Evolutionary conservation across 2,329 filamentous ascomycete genomes (phyloP).

Genomic region (Juglanconis sp.): DNA sequence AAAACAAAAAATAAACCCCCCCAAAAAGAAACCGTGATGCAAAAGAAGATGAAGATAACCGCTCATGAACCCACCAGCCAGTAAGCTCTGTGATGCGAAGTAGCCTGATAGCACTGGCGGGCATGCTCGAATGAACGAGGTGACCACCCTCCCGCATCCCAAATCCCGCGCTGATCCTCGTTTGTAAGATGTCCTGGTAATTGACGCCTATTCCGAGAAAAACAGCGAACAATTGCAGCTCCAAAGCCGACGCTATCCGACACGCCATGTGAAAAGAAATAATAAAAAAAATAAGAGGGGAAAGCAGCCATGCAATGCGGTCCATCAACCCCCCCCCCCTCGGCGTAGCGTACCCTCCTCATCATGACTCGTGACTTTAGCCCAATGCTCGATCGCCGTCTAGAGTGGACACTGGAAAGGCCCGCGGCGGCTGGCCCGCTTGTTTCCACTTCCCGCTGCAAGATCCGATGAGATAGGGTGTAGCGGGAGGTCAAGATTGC

Average conservation of each 20-base stretch:
- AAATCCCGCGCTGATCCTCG: not conserved
- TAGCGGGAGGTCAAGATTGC: not conserved
- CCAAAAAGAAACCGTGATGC: not conserved
- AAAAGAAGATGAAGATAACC: not conserved
- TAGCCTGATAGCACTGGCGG: not conserved
- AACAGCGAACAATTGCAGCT: not conserved
- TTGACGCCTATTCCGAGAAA: not conserved
- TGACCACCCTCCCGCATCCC: not conserved
- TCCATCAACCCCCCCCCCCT: not conserved
- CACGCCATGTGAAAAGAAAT: not conserved
- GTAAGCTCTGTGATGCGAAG: not conserved
- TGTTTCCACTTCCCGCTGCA: slow-evolving; percentile 8
- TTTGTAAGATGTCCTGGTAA: not conserved
- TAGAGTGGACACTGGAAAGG: not conserved
- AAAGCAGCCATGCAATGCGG: not conserved
- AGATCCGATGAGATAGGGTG: not conserved
- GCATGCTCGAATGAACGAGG: not conserved
- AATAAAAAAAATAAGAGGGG: not conserved
- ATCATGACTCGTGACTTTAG: slow-evolving; percentile 13
- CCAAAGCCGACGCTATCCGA: not conserved
- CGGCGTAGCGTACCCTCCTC: not conserved
- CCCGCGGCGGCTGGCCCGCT: not conserved
- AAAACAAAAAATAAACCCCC: not conserved
- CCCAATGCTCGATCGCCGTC: not conserved
- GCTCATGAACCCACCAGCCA: not conserved